Evolutionary conservation across 345 rosid species (phyloP).

Genomic region (Erucastrum elatum): DNA sequence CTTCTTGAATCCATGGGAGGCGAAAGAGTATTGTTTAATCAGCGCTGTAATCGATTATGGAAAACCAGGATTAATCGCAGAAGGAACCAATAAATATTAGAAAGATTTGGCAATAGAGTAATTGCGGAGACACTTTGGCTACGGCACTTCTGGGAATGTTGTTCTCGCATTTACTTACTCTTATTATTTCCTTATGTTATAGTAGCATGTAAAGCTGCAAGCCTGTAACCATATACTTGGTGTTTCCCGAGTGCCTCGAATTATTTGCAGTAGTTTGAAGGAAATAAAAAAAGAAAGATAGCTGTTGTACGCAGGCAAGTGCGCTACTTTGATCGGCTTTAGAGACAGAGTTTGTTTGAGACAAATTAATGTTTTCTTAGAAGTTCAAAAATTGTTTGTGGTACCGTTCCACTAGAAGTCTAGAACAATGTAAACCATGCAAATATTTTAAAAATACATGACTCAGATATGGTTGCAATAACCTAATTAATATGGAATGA

Average conservation of each 20-base stretch:
- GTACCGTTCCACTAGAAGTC: background rate
- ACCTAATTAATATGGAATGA: background rate
- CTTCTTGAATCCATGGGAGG: conserved; percentile 92
- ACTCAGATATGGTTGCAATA: background rate
- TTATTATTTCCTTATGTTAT: background rate
- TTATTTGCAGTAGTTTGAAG: too few species aligned
- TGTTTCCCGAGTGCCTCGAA: too few species aligned
- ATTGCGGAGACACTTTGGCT: conserved; percentile 34
- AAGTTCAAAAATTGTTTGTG: background rate
- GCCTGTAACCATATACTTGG: too few species aligned
- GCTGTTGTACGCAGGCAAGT: too few species aligned
- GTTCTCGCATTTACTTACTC: background rate
- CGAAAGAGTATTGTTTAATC: conserved; percentile 63
- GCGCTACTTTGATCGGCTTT: too few species aligned
- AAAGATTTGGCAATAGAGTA: conserved; percentile 63
- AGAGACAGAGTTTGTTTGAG: background rate
- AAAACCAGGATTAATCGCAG: conserved; percentile 87
- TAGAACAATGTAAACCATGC: background rate
- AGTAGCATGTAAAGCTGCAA: too few species aligned
- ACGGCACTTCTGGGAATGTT: conserved; percentile 22
- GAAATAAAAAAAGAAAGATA: too few species aligned
- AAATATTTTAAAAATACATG: background rate
- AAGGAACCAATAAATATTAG: conserved; percentile 65
- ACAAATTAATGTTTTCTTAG: background rate
- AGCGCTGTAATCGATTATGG: conserved; percentile 85